Evolutionary conservation across 306 rosid genomes (phyloP), one percentile per base, ranked within the genome.

Genomic region (Glycine tomentella): DNA sequence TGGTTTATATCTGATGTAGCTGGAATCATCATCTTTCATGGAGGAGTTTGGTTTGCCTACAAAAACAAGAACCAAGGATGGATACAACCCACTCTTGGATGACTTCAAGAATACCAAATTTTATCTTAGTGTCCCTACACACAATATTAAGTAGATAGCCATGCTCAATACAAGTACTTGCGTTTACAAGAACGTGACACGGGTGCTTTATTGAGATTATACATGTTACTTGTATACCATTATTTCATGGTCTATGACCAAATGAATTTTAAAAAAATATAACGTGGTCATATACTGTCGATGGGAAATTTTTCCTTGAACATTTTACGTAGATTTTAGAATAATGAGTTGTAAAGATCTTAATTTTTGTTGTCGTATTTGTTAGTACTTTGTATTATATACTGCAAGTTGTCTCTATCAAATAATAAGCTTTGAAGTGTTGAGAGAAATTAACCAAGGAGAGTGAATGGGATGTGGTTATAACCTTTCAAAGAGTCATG

Each of bases 11-110:
- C 56, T 80, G 78, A 52, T 87, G 85, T 61, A 95, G 99, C 90
- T 93, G 72, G 97, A 95, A 53, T 91, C 99, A 34, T 95, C 95
- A n/a, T 87, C 94, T n/a, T 95, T 95, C 87, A 95, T 95, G 97
- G 99, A 93, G 82, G 97, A 95, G 90, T 95, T 95, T 67, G 97
- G 97, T 73, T 84, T 93, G 90, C 95, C 97, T 17, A 82, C 94
- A 7, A 95, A 87, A 87, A 91, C 97, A 5, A 95, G 92, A 90
- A 93, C 95, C 36, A 91, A 88, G 87, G 99, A 90, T 11, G 99
- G 97, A 82, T 91, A 95, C 86, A 95, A 93, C 80, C 99, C 98
- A 9, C 94, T 95, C 75, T 75, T 95, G 59, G 96, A 95, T 81
- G 97, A 95, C 87, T 95, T 93, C 90, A 89, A 91, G 91, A 95